Evolutionary conservation across 2,329 filamentous ascomycete genomes (phyloP).

Genomic region (Didymella segeticola): DNA sequence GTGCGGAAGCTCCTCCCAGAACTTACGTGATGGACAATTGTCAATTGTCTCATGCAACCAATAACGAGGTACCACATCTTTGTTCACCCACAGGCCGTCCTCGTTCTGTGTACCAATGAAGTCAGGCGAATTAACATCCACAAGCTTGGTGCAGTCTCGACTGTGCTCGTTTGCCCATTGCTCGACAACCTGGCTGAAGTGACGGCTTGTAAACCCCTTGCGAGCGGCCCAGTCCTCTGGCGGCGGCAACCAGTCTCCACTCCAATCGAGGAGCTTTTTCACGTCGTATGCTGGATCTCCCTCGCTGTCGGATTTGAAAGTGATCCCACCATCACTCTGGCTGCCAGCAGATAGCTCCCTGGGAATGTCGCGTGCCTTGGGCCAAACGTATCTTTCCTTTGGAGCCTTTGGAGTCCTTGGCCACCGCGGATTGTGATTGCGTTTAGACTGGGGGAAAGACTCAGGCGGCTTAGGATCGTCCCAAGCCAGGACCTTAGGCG

Average conservation of each 20-base stretch:
- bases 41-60: conserved; percentile 42
- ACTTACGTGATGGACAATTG: conserved; percentile 26
- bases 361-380: conserved; percentile 38
- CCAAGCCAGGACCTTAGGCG: conserved; percentile 17
- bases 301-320: conserved; percentile 35
- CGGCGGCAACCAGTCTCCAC: conserved; percentile 55
- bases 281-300: conserved; percentile 45
- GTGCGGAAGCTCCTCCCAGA: conserved; percentile 33
- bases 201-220: conserved; percentile 35
- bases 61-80: conserved; percentile 38
- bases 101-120: neutral
- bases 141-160: conserved; percentile 11
- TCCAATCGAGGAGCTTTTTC: conserved; percentile 52
- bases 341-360: conserved; percentile 22
- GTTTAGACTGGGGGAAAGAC: conserved; percentile 2
- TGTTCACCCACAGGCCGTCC: conserved; percentile 8
- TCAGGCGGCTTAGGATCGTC: conserved; percentile 11
- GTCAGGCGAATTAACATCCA: conserved; percentile 11
- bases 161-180: conserved; percentile 38
- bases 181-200: conserved; percentile 43
- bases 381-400: conserved; percentile 30
- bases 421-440: conserved; percentile 23
- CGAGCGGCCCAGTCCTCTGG: conserved; percentile 56
- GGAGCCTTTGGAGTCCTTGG: conserved; percentile 9
- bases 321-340: conserved; percentile 33